Conservation (phyloP, 2,329 filamentous ascomycete genomes). For the Diaporthe citrichinensis region DNA sequence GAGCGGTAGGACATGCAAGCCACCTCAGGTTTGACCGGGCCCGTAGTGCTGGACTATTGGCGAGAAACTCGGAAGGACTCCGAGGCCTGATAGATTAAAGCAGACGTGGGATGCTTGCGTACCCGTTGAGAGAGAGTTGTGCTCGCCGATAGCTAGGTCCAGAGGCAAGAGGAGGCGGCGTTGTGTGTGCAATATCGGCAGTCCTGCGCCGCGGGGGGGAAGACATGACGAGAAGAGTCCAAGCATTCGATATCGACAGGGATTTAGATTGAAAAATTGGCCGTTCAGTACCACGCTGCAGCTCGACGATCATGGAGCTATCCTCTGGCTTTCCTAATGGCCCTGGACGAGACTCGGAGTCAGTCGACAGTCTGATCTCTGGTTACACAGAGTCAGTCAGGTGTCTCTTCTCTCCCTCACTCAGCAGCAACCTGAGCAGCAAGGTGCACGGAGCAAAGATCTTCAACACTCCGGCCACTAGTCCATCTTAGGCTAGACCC, state of each 20-base stretch:
- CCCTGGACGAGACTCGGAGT: neutral
- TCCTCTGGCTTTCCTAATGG: neutral
- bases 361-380: slow-evolving; percentile 12
- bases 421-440: neutral
- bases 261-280: slow-evolving; percentile 42
- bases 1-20: slow-evolving; percentile 29
- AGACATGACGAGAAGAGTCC: slow-evolving; percentile 24
- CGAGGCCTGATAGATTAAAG: slow-evolving; percentile 28
- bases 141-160: neutral
- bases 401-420: neutral
- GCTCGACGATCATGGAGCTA: slow-evolving; percentile 25
- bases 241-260: slow-evolving; percentile 39
- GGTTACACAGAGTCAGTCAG: slow-evolving; percentile 12
- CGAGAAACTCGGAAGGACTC: slow-evolving; percentile 11
- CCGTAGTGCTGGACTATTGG: slow-evolving; percentile 26
- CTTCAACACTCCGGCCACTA: slow-evolving; percentile 26
- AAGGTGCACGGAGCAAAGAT: slow-evolving; percentile 31
- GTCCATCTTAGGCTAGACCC: neutral
- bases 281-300: slow-evolving; percentile 33
- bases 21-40: slow-evolving; percentile 22
- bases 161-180: slow-evolving; percentile 15
- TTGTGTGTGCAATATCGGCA: slow-evolving; percentile 29
- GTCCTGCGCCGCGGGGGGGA: neutral
- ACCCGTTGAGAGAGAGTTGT: neutral
- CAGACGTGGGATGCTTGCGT: slow-evolving; percentile 17